phyloP scores from a whole-genome alignment of 257 asterid species.

The Solanum paucissectum region DNA sequence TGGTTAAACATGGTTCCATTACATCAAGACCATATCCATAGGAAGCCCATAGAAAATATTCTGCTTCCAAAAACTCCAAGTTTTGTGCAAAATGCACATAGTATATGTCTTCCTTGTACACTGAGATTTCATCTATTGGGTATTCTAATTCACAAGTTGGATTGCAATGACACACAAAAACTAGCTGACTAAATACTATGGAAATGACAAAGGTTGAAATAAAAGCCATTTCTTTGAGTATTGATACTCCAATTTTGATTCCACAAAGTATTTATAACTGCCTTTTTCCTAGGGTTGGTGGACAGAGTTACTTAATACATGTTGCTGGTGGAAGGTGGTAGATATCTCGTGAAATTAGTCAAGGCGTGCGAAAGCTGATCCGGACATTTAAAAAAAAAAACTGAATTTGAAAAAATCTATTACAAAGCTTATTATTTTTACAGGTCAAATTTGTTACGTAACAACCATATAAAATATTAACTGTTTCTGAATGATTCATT shows the following conservation, averaged over 20 bases:
- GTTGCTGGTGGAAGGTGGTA: no score
- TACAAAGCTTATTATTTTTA: not conserved
- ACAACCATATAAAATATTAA: no score
- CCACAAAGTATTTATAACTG: not conserved
- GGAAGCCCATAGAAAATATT: slow-evolving; percentile 21
- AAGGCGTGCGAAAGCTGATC: no score
- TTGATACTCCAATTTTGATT: not conserved
- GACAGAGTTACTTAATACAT: no score
- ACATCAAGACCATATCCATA: slow-evolving; percentile 35
- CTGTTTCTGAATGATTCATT: not conserved
- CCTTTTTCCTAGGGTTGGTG: not conserved
- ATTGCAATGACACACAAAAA: not conserved
- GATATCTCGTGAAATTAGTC: no score
- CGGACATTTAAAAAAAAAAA: no score
- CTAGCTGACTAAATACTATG: not conserved
- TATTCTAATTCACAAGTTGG: not conserved
- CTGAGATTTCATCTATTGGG: slow-evolving; percentile 1
- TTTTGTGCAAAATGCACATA: slow-evolving; percentile 29
- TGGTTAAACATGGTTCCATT: slow-evolving; percentile 15
- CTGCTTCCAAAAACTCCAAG: slow-evolving; percentile 36
- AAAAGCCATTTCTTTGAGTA: not conserved
- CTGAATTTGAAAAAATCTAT: not conserved
- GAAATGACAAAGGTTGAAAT: not conserved
- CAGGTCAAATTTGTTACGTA: not conserved
- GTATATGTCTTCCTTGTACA: slow-evolving; percentile 14